Evolutionary conservation across 352 stramenopile genomes (phyloP).

Genomic region (Globisporangium cystogenes): DNA sequence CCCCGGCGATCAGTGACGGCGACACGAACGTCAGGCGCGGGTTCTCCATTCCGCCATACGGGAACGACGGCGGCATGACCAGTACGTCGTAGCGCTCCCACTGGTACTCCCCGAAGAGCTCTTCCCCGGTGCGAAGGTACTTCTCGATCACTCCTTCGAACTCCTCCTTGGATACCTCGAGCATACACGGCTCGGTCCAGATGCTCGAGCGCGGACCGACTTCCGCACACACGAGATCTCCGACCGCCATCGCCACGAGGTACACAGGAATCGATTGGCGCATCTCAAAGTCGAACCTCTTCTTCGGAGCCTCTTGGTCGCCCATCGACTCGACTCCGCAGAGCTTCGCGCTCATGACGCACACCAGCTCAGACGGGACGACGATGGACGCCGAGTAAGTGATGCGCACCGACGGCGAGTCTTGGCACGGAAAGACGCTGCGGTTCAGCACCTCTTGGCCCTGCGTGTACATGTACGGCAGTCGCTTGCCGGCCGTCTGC

Average conservation of each 20-base stretch:
- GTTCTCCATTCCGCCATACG: constrained; percentile 99
- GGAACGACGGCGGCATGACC: constrained; percentile 86
- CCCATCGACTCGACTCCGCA: constrained; percentile 15
- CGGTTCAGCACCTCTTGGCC: constrained; percentile 84
- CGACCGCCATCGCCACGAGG: constrained; percentile 78
- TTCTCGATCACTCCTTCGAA: constrained; percentile 74
- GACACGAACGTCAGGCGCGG: constrained; percentile 87
- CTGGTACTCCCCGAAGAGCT: constrained; percentile 75
- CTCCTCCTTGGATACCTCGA: constrained; percentile 65
- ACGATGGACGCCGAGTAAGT: constrained; percentile 93
- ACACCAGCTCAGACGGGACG: constrained; percentile 90
- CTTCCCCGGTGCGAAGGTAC: constrained; percentile 65
- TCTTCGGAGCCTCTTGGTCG: constrained; percentile 10
- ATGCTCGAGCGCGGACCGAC: constrained; percentile 69
- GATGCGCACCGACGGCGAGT: constrained; percentile 93
- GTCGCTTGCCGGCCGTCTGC: constrained; percentile 73
- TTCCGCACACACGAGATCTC: constrained; percentile 58
- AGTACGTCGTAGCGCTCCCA: constrained; percentile 85
- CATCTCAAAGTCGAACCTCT: constrained; percentile 71
- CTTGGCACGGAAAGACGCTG: constrained; percentile 87
- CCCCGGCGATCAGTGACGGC: constrained; percentile 65
- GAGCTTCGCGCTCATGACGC: constrained; percentile 78
- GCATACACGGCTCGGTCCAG: constrained; percentile 80
- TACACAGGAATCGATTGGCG: constrained; percentile 83
- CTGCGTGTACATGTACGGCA: constrained; percentile 83